phyloP scores from a whole-genome alignment of 2,329 filamentous ascomycete genomes.

The Dichotomopilus funicola region DNA sequence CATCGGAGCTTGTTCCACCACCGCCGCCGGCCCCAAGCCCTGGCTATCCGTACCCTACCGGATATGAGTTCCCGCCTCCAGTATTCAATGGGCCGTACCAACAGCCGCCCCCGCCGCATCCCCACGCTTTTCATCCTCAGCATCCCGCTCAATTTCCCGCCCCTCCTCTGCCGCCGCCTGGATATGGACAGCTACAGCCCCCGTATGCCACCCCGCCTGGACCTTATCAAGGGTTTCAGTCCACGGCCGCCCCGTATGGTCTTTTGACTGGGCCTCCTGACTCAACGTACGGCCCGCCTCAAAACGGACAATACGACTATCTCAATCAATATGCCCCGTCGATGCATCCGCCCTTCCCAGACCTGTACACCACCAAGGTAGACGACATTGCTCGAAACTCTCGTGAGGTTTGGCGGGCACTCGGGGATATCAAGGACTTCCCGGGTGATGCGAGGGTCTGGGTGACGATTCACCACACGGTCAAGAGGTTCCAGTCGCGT shows the following conservation, averaged over 20 bases:
- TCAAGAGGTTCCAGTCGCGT: conserved; percentile 48
- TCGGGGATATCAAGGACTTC: conserved; percentile 54
- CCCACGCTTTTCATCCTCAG: conserved; percentile 1
- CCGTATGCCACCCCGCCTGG: conserved; percentile 15
- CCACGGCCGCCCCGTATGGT: conserved; percentile 11
- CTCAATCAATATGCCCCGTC: conserved; percentile 8
- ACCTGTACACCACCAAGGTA: conserved; percentile 41
- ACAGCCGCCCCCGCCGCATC: conserved; percentile 8
- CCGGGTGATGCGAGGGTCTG: conserved; percentile 56
- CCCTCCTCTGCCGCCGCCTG: conserved; percentile 9
- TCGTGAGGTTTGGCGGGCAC: conserved; percentile 56
- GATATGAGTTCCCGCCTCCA: conserved; percentile 29
- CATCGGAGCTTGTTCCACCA: conserved; percentile 6
- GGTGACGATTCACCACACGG: conserved; percentile 57
- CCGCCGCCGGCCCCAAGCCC: conserved; percentile 7
- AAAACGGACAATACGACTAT: conserved; percentile 16
- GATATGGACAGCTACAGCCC: conserved; percentile 12
- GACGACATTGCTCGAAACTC: conserved; percentile 49
- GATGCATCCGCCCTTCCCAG: conserved; percentile 29
- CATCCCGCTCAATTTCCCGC: conserved; percentile 3
- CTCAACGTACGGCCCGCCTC: conserved; percentile 12
- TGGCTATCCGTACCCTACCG: conserved; percentile 21
- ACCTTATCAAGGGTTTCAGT: conserved; percentile 24
- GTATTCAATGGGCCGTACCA: conserved; percentile 29
- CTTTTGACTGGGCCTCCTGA: neutral